Evolutionary conservation across 208 protist genomes (phyloP).

Genomic region (Crithidia fasciculata): DNA sequence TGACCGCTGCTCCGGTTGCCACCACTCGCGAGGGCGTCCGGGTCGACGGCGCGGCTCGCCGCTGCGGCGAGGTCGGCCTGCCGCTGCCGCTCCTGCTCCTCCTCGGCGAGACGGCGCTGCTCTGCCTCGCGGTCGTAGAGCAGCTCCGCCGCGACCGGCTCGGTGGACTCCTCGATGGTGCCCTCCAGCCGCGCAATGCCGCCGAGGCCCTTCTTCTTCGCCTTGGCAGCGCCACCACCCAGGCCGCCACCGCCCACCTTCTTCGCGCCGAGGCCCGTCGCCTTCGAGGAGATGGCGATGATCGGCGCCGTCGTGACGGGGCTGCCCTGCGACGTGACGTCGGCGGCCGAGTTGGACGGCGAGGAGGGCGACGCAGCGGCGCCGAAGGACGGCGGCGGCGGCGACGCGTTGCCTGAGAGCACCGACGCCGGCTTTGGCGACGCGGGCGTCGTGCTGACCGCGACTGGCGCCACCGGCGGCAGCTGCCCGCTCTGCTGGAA

Average conservation of each 20-base stretch:
- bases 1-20: background rate
- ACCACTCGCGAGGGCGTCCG: conserved; percentile 17
- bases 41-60: conserved; percentile 30
- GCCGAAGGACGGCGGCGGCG: conserved; percentile 10
- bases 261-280: conserved; percentile 20
- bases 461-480: conserved; percentile 7
- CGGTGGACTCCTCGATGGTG: conserved; percentile 52
- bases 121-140: conserved; percentile 55
- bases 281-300: conserved; percentile 39
- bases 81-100: conserved; percentile 30
- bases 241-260: conserved; percentile 23
- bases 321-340: conserved; percentile 30
- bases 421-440: conserved; percentile 5
- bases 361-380: conserved; percentile 10
- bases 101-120: conserved; percentile 39
- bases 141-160: conserved; percentile 57
- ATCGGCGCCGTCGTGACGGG: conserved; percentile 35
- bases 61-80: conserved; percentile 34
- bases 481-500: conserved; percentile 36
- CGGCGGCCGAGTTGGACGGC: conserved; percentile 12
- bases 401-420: background rate
- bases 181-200: conserved; percentile 50
- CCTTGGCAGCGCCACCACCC: conserved; percentile 13
- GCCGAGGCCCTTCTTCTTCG: conserved; percentile 69
- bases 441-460: background rate